Conservation (phyloP, 176 grass and related monocot species). For the Zoysia japonica region DNA sequence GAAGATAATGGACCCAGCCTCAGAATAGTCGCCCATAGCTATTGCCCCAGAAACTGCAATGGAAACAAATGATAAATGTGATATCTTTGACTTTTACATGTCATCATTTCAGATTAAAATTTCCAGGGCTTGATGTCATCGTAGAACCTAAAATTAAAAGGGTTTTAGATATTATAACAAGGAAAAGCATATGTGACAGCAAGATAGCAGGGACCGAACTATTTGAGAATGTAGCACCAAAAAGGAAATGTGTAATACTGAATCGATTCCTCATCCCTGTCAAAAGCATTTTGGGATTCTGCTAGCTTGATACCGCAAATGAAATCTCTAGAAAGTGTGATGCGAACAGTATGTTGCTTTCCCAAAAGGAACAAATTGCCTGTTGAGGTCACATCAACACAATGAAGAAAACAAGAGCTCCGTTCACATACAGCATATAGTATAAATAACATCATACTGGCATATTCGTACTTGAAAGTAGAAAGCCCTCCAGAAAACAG, state of each 20-base stretch:
- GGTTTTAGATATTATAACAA: background rate
- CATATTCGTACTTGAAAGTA: conserved; percentile 19
- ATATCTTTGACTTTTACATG: conserved; percentile 13
- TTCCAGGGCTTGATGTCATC: background rate
- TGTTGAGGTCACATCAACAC: conserved; percentile 30
- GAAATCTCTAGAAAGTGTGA: conserved; percentile 21
- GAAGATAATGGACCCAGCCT: conserved; percentile 92
- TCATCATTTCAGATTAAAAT: conserved; percentile 25
- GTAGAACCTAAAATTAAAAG: conserved; percentile 13
- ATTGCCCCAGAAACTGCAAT: conserved; percentile 85
- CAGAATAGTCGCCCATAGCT: conserved; percentile 77
- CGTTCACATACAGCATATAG: conserved; percentile 28
- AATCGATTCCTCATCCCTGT: background rate
- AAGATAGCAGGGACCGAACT: conserved; percentile 15
- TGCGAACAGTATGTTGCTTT: conserved; percentile 20
- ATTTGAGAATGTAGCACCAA: conserved; percentile 16
- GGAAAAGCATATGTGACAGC: background rate
- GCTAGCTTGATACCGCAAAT: background rate
- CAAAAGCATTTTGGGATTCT: background rate
- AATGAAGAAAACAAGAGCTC: conserved; percentile 29
- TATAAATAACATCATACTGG: conserved; percentile 21
- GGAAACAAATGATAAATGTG: conserved; percentile 25
- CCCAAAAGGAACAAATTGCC: conserved; percentile 32
- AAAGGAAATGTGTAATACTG: background rate
- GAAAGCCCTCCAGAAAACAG: conserved; percentile 12